Evolutionary conservation across 306 rosid species (phyloP), one percentile per base, ranked within the genome.

Genomic region (Quercus cerris): DNA sequence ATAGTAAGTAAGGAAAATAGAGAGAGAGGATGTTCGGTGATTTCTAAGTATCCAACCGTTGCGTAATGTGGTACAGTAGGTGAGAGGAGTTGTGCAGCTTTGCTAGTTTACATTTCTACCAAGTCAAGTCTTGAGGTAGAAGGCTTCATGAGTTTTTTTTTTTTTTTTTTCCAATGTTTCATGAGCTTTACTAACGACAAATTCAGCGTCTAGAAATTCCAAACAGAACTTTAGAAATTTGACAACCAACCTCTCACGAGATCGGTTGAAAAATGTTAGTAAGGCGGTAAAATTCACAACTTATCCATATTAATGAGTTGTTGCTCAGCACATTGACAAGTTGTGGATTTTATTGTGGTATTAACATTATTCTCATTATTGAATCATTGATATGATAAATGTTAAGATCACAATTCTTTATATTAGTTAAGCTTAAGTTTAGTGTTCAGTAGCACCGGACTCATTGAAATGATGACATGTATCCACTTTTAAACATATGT

Each of bases 1-100:
- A 86, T 88, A 86, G 19, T 35, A 62, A 56, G 22, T 2, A 13
- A 52, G 11, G 19, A 52, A 74, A 15, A 41, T 12, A 23, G 57
- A 22, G 69, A 63, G 55, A 67, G 76, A 56, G 55, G 78, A 46
- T 49, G 84, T 86, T 89, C 64, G 78, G 84, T 80, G 71, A 66
- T 74, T 75, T 72, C 18, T 59, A 75, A 49, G 76, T 46, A 51
- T 70, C 82, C 82, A 81, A 71, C 82, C 77, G 28, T 61, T 72
- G 85, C 20, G 68, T 81, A 80, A 58, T 0, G 75, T 14, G 6
- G 14, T 20, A 41, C 17, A 78, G 84, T 84, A 28, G 84, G 86
- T 62, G 72, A 78, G 70, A 28, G 71, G 76, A 78, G 80, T 75
- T 71, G 78, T 64, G 44, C 30, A 75, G 54, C 55, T 69, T 81